Base-by-base conservation (phyloP, 305 asterid genomes). In the Rubia balearica region DNA sequence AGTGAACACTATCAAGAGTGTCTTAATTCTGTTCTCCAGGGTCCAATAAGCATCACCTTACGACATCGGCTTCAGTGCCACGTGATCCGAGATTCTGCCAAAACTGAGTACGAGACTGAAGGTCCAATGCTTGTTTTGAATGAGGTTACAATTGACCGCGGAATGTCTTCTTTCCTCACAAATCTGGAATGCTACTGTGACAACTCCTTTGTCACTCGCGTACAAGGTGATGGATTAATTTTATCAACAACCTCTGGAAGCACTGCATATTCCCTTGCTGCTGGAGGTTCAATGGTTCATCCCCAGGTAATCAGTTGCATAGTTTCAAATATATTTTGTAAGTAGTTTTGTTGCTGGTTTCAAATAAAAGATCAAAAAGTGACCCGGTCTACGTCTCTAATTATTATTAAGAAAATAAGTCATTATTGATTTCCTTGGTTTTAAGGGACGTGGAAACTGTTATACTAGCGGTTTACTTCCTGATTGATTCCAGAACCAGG, bases 211-310 rank as follows among this genome's bases (percentile, higher is more conserved):
- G 96, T 94, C 72, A 94, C 98, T 69, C 80, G 87, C 21, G 99
- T 94, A 8, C 99, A 94, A 87, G 99, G 99, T 71, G 99, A 94
- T 68, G 99, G 99, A 53, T 81, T 94, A 71, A 91, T 94, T 76
- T 78, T 94, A 77, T 94, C 99, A 3, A 91, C 99, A 16, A 91
- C 99, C n/a, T 94, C 97, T 17, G 99, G 99, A 59, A 94, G 99
- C 88, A 94, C 99, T 9, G 99, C 98, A 40, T 94, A 94, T 85
- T 94, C 99, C 69, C 94, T 94, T 65, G 99, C 98, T 36, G 99
- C 99, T 6, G 99, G 99, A 80, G 99, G 99, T 42, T 94, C 99
- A 46, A 91, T 94, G 98, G 99, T 91, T 73, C 98, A 94, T 83
- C 99, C 99, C 70, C 98, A 93, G 97, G 98, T 93, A 86, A 41